Conservation (phyloP, 208 protist genomes). For the Acanthamoeba royreba region DNA sequence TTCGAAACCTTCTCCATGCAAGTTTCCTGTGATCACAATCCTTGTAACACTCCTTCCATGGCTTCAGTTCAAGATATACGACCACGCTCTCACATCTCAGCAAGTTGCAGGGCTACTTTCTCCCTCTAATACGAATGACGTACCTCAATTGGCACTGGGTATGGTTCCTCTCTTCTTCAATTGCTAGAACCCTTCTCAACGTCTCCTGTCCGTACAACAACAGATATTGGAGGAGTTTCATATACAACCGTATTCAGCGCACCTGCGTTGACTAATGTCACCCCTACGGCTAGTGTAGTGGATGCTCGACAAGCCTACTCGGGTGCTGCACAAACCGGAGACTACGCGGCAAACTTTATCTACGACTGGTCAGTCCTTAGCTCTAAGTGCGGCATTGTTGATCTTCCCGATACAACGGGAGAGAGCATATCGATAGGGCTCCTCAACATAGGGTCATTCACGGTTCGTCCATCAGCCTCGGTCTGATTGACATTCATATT, state of each 20-base stretch:
- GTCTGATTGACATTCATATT: neutral
- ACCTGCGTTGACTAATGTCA: neutral
- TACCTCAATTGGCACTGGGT: neutral
- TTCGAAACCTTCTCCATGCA: no score
- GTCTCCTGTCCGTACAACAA: neutral
- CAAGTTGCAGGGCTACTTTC: neutral
- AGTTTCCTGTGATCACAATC: neutral
- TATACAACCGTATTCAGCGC: neutral
- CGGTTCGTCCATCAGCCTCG: neutral
- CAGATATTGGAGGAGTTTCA: neutral
- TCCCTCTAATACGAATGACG: neutral
- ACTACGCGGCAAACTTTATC: neutral
- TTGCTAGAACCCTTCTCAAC: neutral
- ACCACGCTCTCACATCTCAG: neutral
- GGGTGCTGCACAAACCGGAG: neutral
- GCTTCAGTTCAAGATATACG: neutral
- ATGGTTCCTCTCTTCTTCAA: neutral
- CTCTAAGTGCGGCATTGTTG: slow-evolving; percentile 7
- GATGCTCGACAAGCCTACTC: neutral
- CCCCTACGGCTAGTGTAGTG: neutral
- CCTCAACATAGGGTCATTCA: neutral
- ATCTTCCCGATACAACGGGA: neutral
- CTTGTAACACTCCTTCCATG: neutral
- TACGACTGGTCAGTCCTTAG: neutral
- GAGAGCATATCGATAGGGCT: neutral